phyloP scores from a whole-genome alignment of 1,284 basidiomycete species.

The Ganoderma multipileum region DNA sequence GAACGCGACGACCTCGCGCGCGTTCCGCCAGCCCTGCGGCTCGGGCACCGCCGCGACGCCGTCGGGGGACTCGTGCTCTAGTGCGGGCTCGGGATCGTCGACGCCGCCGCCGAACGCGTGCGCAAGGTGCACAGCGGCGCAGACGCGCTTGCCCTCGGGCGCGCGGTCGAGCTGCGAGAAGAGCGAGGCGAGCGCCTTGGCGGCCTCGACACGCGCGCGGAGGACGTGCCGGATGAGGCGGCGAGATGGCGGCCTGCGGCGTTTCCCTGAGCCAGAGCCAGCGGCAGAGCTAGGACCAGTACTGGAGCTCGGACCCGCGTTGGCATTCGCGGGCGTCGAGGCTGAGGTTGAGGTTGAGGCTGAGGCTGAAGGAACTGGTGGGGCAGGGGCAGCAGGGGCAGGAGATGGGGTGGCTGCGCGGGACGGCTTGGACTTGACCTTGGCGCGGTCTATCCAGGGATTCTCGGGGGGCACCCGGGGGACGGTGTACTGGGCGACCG shows the following conservation, averaged over 20 bases:
- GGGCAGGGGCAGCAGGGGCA: conserved; percentile 34
- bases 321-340: not conserved
- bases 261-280: conserved; percentile 36
- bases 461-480: conserved; percentile 70
- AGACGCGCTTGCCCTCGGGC: conserved; percentile 54
- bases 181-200: conserved; percentile 73
- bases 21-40: conserved; percentile 61
- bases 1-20: conserved; percentile 68
- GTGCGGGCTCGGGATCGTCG: conserved; percentile 35
- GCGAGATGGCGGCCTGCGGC: conserved; percentile 73
- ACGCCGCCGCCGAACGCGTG: conserved; percentile 54
- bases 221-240: conserved; percentile 87
- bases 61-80: conserved; percentile 35
- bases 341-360: conserved; percentile 46
- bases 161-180: conserved; percentile 69
- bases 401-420: conserved; percentile 25
- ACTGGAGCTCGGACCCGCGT: not conserved
- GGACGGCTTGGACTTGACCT: conserved; percentile 35
- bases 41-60: conserved; percentile 34
- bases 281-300: not conserved
- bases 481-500: conserved; percentile 78
- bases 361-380: conserved; percentile 22
- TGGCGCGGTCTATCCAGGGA: conserved; percentile 68
- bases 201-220: conserved; percentile 79
- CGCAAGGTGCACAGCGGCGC: conserved; percentile 69